Evolutionary conservation across 1,139 yeast species (phyloP), one percentile per base, ranked within the genome.

Genomic region (Candida sp.): DNA sequence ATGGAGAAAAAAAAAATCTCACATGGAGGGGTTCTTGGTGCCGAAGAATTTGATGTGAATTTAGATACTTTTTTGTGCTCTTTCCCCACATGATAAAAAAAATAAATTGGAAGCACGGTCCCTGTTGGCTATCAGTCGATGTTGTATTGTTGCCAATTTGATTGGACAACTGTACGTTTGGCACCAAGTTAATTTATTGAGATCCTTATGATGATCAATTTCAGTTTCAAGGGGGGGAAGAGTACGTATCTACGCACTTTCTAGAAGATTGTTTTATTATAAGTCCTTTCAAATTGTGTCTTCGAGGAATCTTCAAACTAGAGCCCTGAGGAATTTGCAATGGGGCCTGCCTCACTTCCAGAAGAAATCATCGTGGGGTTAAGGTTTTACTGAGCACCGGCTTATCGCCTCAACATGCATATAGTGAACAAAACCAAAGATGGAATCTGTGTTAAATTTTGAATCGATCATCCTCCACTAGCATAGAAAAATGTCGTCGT

Each of bases 401-500:
- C 42, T 38, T 38, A 38, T 26, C 31, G 9, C 42, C 42, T 38
- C 12, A 38, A 38, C 42, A 26, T 38, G 42, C 42, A 38, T 38
- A 37, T 9, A 7, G 27, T 23, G 40, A 37, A 37, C 40, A 37
- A 37, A 25, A 22, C 11, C 40, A 37, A 37, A 37, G 28, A 37
- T 37, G 40, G 12, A 37, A 37, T 37, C 17, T 23, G 40, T 37
- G 40, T 22, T 32, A 2, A 32, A 9, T n/a, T 32, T 8, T 28
- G 9, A 28, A 28, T 28, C 9, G 31, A 1, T 28, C 9, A 8
- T 28, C 8, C 7, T 7, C 7, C 7, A 28, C 7, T 7, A 2
- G 2, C 7, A 28, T 11, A 12, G 22, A 7, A 34, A 34, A 34
- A 34, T 34, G 38, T 26, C 42, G 42, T 38, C 17, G 42, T 38